Evolutionary conservation across 2,329 filamentous ascomycete genomes (phyloP).

Genomic region (Pyricularia sp.): DNA sequence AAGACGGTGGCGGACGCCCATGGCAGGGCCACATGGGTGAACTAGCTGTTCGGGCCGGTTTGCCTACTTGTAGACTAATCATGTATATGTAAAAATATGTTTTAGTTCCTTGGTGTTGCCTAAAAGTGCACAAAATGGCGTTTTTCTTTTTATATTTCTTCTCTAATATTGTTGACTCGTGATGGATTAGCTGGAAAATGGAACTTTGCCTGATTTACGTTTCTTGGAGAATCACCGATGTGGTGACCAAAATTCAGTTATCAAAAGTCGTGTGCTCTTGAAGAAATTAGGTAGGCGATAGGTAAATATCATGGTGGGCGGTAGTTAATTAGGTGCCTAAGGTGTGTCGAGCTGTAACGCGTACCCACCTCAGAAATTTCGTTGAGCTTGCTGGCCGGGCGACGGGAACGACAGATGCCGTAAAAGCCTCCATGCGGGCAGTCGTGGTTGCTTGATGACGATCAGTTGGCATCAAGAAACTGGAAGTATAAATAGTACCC

Average conservation of each 20-base stretch:
- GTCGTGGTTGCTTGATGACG: neutral
- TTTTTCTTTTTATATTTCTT: neutral
- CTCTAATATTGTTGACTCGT: neutral
- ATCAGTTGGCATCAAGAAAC: neutral
- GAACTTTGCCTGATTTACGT: neutral
- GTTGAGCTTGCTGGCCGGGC: neutral
- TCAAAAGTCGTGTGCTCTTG: neutral
- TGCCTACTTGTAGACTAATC: neutral
- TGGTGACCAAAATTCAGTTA: neutral
- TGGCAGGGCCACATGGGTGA: conserved; percentile 17
- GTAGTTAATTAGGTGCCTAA: no score
- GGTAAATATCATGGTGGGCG: neutral
- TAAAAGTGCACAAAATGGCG: neutral
- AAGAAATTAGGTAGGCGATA: neutral
- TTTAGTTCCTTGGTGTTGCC: neutral
- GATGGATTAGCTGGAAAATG: neutral
- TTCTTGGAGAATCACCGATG: no score
- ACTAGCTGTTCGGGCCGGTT: conserved; percentile 5
- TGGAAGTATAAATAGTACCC: neutral
- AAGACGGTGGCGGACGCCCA: conserved; percentile 32
- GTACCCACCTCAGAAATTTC: neutral
- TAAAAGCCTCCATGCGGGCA: neutral
- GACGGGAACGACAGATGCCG: neutral
- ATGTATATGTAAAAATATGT: neutral
- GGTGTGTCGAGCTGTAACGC: neutral